Evolutionary conservation across 1,284 basidiomycete species (phyloP), one percentile per base, ranked within the genome.

Genomic region (Dichomitus squalens): DNA sequence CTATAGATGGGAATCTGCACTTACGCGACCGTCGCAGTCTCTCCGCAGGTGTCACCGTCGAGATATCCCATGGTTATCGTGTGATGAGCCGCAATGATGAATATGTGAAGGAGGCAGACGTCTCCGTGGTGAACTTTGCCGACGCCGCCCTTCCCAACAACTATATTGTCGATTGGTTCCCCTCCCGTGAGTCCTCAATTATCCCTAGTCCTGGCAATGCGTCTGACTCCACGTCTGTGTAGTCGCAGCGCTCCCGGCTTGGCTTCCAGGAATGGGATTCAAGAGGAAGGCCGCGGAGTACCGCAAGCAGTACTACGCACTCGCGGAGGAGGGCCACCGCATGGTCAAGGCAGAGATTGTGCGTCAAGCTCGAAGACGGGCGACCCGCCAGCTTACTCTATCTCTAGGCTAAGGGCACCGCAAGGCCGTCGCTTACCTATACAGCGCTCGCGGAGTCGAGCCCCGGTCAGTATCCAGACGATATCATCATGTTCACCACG

Each of bases 371-470:
- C n/a, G n/a, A n/a, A n/a, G n/a, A n/a, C n/a, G n/a, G n/a, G n/a
- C n/a, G 21, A 3, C 9, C 21, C 11, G 3, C 8, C 21, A 23
- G n/a, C n/a, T 41, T 9, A 21, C 40, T 18, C 11, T 39, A 16
- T 20, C 2, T 4, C 14, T 35, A 61, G 31, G 58, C 51, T 2
- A 41, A 63, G 9, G 61, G 52, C 66, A 71, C 49, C 51, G 63
- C 29, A 62, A 53, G 31, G 20, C 46, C 11, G 23, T 58, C 44
- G 11, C 63, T 16, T 66, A 73, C 29, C 59, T 64, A 3, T 67
- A 76, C 40, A 70, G 77, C 44, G 80, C 85, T 65, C 81, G 82
- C 59, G 83, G 88, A 60, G 71, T 88, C 43, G 82, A 83, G 59
- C 85, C 31, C 52, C 2, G 50, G 36, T 5, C 35, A 60, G 14